Evolutionary conservation across 2,329 filamentous ascomycete species (phyloP), one percentile per base, ranked within the genome.

Genomic region (Hortaea werneckii): DNA sequence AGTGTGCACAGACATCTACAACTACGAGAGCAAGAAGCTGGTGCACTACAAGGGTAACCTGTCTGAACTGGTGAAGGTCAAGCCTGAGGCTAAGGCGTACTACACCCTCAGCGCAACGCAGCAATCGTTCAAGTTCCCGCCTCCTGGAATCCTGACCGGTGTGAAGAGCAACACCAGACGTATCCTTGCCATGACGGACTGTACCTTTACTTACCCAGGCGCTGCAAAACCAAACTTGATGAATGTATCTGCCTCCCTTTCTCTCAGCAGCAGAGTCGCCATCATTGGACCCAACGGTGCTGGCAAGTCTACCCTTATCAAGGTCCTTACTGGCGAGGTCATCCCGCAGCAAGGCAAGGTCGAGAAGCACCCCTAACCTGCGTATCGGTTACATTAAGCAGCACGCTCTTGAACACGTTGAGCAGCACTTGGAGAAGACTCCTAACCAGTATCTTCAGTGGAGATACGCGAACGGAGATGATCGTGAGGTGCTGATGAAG

Each of bases 331-430:
- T 8, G 92, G 90, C 56, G 92, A 96, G 67, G 80, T 82, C 13
- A 83, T 95, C 54, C 92, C 87, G 11, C 84, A 84, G 51, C 69
- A 70, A 13, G 92, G 92, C 52, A 87, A 82, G 64, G 92, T 98
- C 26, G 89, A 96, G 75, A 96, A 96, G 75, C 92, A 98, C 67
- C 92, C 92, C 56, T n/a, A 98, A 98, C 67, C 72, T 98, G 62
- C 89, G 92, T 76, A 95, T 98, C 59, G 92, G 92, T 45, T 98
- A 98, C 74, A 96, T 98, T 74, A 96, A 96, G 74, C 92, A 98
- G 73, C 92, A 98, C 68, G 92, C 92, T 39, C 77, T 98, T 9
- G 92, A 98, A 75, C 92, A 98, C 79, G 92, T 98, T 8, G 90
- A 98, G 71, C 95, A 95, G 90, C 92, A 98, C 64, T 75, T 96